These are phyloP conservation scores for Fusarium ramigenum DNA, from an alignment of 2,329 filamentous ascomycete genomes.

Conservation along the genomic window DNA sequence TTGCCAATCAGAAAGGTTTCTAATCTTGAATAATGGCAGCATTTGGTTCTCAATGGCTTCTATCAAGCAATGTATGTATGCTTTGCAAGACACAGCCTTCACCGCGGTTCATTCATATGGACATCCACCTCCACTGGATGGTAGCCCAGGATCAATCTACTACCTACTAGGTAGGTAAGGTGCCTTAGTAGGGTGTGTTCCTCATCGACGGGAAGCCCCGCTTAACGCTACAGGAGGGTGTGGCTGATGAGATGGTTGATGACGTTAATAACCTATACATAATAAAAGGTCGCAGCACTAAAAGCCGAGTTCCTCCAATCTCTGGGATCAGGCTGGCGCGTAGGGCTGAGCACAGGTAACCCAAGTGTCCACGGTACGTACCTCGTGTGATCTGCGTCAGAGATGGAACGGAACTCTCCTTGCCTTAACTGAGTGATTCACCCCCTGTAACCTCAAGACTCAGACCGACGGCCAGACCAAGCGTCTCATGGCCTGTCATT, in stretches of 20 bases:
- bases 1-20: neutral
- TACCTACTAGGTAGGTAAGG: too few relatives aligned
- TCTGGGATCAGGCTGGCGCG: slow-evolving; percentile 31
- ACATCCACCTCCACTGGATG: neutral
- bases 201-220: slow-evolving; percentile 39
- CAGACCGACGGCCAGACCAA: slow-evolving; percentile 28
- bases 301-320: slow-evolving; percentile 20
- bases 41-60: neutral
- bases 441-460: slow-evolving; percentile 21
- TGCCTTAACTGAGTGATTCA: neutral
- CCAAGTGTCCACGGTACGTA: slow-evolving; percentile 5
- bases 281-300: slow-evolving; percentile 38
- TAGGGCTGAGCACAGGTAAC: slow-evolving; percentile 44
- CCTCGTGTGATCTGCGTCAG: slow-evolving; percentile 2
- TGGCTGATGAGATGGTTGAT: slow-evolving; percentile 40
- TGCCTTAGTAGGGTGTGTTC: slow-evolving; percentile 27
- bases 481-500: slow-evolving; percentile 1
- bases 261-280: slow-evolving; percentile 42
- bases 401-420: slow-evolving; percentile 25
- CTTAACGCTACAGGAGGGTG: slow-evolving; percentile 32
- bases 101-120: slow-evolving; percentile 25
- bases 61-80: neutral
- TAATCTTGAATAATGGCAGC: neutral
- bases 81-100: slow-evolving; percentile 29
- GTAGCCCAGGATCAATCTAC: neutral